Percentiles rank a stretch among this genome's conserved stretches.
Conservation (phyloP, 805 yeast genomes). For the Teunomyces funiuensis region DNA sequence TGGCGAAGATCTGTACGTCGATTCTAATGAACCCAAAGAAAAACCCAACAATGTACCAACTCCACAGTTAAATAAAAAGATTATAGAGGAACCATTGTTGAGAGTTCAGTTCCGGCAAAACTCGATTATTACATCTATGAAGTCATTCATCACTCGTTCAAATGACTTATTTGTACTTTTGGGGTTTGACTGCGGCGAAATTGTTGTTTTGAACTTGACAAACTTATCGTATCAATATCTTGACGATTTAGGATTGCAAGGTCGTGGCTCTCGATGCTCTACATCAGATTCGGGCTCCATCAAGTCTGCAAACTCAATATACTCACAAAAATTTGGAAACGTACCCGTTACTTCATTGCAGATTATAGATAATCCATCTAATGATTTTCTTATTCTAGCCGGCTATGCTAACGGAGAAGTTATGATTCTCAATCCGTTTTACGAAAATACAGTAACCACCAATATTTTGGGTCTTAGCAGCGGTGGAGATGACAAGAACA, state of each 20-base stretch:
- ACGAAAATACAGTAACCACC: background rate
- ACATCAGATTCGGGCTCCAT: conserved; percentile 8
- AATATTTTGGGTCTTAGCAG: conserved; percentile 16
- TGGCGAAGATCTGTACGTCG: conserved; percentile 14
- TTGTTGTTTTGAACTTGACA: conserved; percentile 58
- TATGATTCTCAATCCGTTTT: conserved; percentile 43
- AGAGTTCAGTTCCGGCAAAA: conserved; percentile 37
- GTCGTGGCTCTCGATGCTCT: conserved; percentile 9
- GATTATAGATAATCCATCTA: conserved; percentile 27
- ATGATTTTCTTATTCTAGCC: conserved; percentile 51
- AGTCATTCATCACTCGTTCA: conserved; percentile 25
- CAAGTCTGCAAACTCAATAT: conserved; percentile 17
- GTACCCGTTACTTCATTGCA: conserved; percentile 20
- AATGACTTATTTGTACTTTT: conserved; percentile 50
- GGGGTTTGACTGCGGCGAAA: conserved; percentile 69
- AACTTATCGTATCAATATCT: conserved; percentile 43
- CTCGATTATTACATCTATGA: conserved; percentile 41
- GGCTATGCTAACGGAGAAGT: conserved; percentile 68
- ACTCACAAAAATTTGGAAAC: conserved; percentile 12
- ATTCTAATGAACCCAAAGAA: background rate
- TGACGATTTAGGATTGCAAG: conserved; percentile 36
- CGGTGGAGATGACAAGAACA: conserved; percentile 4
- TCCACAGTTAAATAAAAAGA: conserved; percentile 21
- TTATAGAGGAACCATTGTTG: conserved; percentile 46
- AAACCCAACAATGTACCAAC: background rate